Conservation (phyloP, 352 stramenopile genomes). For the Achlya hypogyna region DNA sequence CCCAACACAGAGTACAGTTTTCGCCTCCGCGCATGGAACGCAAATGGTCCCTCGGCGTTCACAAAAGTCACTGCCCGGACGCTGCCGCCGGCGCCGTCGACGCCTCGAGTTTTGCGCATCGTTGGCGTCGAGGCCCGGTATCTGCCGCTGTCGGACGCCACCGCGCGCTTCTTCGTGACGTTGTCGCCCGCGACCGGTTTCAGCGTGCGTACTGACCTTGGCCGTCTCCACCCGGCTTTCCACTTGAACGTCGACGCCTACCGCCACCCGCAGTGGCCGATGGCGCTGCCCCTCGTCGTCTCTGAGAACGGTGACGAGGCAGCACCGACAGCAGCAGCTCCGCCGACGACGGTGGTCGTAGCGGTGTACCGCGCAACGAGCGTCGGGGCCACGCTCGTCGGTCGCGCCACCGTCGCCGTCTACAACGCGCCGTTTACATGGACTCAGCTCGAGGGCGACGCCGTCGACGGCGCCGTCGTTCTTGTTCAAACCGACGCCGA, state of each 20-base stretch:
- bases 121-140: background rate
- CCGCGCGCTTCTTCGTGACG: background rate
- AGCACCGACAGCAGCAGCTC: no score
- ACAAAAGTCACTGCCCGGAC: background rate
- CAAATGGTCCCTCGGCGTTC: background rate
- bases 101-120: background rate
- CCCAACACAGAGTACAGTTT: conserved; percentile 13
- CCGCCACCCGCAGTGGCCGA: conserved; percentile 3
- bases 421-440: background rate
- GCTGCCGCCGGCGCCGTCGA: background rate
- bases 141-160: background rate
- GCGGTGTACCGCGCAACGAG: background rate
- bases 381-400: background rate
- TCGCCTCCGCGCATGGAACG: conserved; percentile 5
- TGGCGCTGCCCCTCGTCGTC: background rate
- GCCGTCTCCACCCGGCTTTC: background rate
- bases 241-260: background rate
- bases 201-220: background rate
- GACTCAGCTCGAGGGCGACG: background rate
- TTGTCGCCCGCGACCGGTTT: background rate
- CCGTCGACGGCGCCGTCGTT: background rate
- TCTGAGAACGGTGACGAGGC: background rate
- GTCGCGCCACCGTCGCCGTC: background rate
- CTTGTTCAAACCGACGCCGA: background rate
- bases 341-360: background rate